Percentiles rank a stretch among this genome's conserved stretches.
Conservation (phyloP, 805 yeast species). For the Ascoidea tarda region DNA sequence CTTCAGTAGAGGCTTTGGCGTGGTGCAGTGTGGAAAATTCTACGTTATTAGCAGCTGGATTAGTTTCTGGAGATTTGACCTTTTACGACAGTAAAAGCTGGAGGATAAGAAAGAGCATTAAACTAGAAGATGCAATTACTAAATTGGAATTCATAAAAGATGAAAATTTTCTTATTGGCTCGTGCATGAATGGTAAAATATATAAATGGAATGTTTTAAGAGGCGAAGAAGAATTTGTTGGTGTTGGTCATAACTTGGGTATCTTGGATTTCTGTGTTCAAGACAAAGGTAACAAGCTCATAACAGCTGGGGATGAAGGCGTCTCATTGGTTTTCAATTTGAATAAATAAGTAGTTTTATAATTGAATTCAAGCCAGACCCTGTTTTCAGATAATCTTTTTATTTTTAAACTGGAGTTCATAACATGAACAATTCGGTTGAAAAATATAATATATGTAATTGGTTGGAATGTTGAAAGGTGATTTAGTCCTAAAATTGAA, state of each 20-base stretch:
- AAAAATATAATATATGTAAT: too few relatives aligned
- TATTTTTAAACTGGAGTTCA: too few relatives aligned
- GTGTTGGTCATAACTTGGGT: conserved; percentile 91
- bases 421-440: too few relatives aligned
- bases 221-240: conserved; percentile 56
- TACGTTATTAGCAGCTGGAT: conserved; percentile 69
- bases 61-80: conserved; percentile 78
- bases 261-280: conserved; percentile 71
- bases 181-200: conserved; percentile 76
- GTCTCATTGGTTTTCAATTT: conserved; percentile 60
- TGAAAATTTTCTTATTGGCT: conserved; percentile 41
- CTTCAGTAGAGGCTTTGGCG: conserved; percentile 65
- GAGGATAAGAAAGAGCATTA: conserved; percentile 64
- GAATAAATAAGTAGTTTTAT: too few relatives aligned
- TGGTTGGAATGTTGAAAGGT: too few relatives aligned
- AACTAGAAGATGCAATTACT: conserved; percentile 74
- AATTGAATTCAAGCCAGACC: too few relatives aligned
- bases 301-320: conserved; percentile 97
- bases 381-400: too few relatives aligned
- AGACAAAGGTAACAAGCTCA: conserved; percentile 49
- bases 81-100: conserved; percentile 76
- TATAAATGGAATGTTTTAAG: conserved; percentile 84
- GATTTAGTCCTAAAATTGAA: too few relatives aligned
- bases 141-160: conserved; percentile 49
- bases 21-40: conserved; percentile 47